Base-by-base conservation (phyloP, 352 stramenopile species). In the Phytopythium delawarense region DNA sequence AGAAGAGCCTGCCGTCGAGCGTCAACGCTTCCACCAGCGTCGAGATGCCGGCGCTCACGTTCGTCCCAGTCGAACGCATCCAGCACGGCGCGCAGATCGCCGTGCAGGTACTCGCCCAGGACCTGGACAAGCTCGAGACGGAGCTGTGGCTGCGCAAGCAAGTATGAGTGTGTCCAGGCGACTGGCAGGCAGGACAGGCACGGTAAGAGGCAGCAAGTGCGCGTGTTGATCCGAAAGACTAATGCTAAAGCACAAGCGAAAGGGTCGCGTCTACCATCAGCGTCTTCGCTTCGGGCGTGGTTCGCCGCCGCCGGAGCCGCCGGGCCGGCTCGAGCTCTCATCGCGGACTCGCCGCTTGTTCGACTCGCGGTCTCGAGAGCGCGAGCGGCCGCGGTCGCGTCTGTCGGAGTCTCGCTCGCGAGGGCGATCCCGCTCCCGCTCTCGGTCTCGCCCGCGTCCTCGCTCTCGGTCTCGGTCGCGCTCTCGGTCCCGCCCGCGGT, bases 131-230 rank as follows among this genome's bases (percentile, higher is more conserved):
- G 54, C 59, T 95, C 6, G 87, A 95, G 62, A 93, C 87, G 7
- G 84, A 95, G 60, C 67, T 95, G 21, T 95, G 87, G 87, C 68
- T 95, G 53, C 78, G 78, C 46, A 84, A 86, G 50, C 78, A 93
- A 60, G 79, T 87, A 46, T 94, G 85, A 67, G 48, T 3, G 11
- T 9, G 12, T n/a, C 34, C 7, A 35, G 34, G 3, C 23, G n/a
- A 63, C 30, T 46, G 32, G 34, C 18, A 25, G 9, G 18, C 42
- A 49, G n/a, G 42, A 13, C 12, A 23, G 3, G 6, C 21, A 28
- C 25, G 46, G 21, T 35, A 7, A 13, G 30, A 21, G 23, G 46
- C 12, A 52, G 12, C 23, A 23, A 18, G 25, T 16, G 48, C 48
- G 13, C 28, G 48, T 39, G 28, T 54, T 54, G 28, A 15, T 53